Evolutionary conservation across 2,329 filamentous ascomycete genomes (phyloP).

Genomic region (Didymella keratinophila): DNA sequence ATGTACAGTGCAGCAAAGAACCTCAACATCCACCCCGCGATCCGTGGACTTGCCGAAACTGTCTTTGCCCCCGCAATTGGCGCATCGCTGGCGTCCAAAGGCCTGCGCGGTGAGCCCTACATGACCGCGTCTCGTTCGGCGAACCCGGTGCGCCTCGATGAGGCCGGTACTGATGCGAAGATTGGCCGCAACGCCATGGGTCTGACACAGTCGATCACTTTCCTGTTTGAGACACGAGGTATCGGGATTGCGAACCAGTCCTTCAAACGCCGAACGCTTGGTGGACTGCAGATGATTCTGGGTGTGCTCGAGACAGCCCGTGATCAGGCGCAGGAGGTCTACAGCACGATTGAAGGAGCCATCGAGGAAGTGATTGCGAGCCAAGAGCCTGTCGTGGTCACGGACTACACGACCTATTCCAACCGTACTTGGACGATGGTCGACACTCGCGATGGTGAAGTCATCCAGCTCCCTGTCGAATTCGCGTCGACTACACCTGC

Average conservation of each 20-base stretch:
- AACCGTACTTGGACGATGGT: conserved; percentile 48
- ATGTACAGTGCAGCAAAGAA: conserved; percentile 50
- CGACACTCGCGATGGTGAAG: conserved; percentile 39
- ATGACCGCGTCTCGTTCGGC: conserved; percentile 39
- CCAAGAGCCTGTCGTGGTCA: conserved; percentile 42
- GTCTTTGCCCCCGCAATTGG: conserved; percentile 47
- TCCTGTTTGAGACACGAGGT: conserved; percentile 49
- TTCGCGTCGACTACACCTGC: conserved; percentile 49
- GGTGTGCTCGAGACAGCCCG: conserved; percentile 46
- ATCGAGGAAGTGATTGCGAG: conserved; percentile 37
- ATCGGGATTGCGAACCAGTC: conserved; percentile 48
- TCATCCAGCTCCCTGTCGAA: conserved; percentile 45
- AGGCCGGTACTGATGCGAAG: conserved; percentile 49
- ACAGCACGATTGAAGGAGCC: conserved; percentile 39
- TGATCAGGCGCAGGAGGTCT: conserved; percentile 38
- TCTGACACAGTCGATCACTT: conserved; percentile 46
- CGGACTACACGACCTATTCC: conserved; percentile 38
- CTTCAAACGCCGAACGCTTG: conserved; percentile 44
- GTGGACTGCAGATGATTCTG: conserved; percentile 46
- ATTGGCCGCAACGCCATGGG: conserved; percentile 51
- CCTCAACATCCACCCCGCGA: conserved; percentile 46
- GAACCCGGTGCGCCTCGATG: conserved; percentile 36
- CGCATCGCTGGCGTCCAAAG: conserved; percentile 34
- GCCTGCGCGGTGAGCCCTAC: conserved; percentile 48
- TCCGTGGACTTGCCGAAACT: conserved; percentile 46